Evolutionary conservation across 257 asterid genomes (phyloP), one percentile per base, ranked within the genome.

Genomic region (Cruciata laevipes): DNA sequence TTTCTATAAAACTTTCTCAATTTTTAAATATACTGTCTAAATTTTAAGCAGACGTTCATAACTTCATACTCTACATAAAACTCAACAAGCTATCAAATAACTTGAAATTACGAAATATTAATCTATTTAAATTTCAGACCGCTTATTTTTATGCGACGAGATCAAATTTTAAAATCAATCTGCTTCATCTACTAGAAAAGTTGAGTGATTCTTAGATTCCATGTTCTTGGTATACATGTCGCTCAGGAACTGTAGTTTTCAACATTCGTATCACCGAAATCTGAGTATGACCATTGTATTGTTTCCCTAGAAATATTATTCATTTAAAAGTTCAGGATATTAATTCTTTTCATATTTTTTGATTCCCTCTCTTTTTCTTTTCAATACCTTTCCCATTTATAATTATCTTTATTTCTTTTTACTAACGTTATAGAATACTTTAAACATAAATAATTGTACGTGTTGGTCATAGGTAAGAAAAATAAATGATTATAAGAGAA

Each of bases 211-310:
- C 83, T 71, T 77, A 69, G 75, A 78, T 73, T 73, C 93, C 69
- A 60, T 27, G 27, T 73, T 68, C 38, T 56, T 72, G n/a, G 20
- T 53, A 49, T 0, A 12, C 1, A 12, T 14, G 27, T 4, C 16
- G n/a, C 20, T 53, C 1, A 53, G 55, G 55, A 14, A 51, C 32
- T 42, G 53, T 69, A 58, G 67, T 80, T 69, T 77, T 80, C 81
- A 74, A 83, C 83, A 83, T 83, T 86, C 79, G 86, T 79, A 83
- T 84, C 87, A 65, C 74, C 71, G 69, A 81, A 83, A 81, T 84
- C 75, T 42, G 68, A 81, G n/a, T 76, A 70, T 66, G 69, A 61
- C 67, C 64, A 66, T 18, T 70, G 32, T 37, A 66, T 60, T 70
- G 23, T 71, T 76, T 71, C 79, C 74, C 73, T 35, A 16, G 16